Base-by-base conservation (phyloP, 192 early-diverging fungal genomes). In the Dissophora ornata region DNA sequence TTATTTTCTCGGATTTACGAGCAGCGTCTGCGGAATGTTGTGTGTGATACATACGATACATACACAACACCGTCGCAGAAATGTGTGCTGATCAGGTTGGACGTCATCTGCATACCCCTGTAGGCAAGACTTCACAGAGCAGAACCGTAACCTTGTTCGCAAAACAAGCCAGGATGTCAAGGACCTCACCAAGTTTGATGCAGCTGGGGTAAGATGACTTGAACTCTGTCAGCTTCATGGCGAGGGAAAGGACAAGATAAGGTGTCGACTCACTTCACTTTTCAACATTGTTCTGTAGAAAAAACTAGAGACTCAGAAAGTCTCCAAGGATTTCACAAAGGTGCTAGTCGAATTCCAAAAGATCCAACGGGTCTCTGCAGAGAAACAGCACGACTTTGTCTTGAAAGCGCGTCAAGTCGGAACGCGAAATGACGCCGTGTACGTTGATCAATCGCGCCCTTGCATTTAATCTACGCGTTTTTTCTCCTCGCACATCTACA, bases 271-370 rank as follows among this genome's bases (percentile, higher is more conserved):
- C n/a, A n/a, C n/a, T n/a, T n/a, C n/a, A n/a, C n/a, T n/a, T n/a
- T n/a, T n/a, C n/a, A n/a, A n/a, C n/a, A n/a, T n/a, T n/a, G n/a
- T n/a, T n/a, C n/a, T 33, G 10, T 89, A 93, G 65, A 87, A 90
- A 41, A 92, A 94, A 77, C 85, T 96, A 30, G 92, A 93, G 71
- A 91, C 96, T 54, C 92, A 97, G 68, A 98, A 98, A 61, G 84
- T 99, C 15, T 92, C 92, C 9, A 95, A 93, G 40, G 97, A 99
- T 64, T 98, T 99, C 71, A 91, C 95, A 74, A 92, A 92, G 62
- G 92, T 96, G 4, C 65, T 98, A 21, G 83, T 86, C 55, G 92
- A 97, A 44, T 99, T 97, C 62, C 96, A 97, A 83, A 87, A 82
- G 53, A 90, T 95, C 6, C 93, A 94, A 47, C 82, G 95, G 21